phyloP scores from a whole-genome alignment of 2,329 filamentous ascomycete genomes.

The Mollisiaceae sp. region DNA sequence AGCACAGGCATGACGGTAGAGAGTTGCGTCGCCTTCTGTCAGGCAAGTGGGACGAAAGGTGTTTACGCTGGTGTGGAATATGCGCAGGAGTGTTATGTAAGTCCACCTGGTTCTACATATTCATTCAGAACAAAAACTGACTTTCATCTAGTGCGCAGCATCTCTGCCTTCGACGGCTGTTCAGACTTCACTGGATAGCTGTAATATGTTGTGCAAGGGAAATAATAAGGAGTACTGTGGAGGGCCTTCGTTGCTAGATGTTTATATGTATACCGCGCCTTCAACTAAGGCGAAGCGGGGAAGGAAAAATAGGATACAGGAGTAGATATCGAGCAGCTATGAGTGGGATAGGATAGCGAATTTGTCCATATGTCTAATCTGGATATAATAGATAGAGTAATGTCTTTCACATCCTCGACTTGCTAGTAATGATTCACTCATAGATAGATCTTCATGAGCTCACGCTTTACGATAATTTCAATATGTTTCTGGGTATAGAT shows the following conservation, averaged over 20 bases:
- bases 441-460: no score
- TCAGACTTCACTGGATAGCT: slow-evolving; percentile 23
- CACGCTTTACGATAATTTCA: no score
- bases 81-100: slow-evolving; percentile 53
- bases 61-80: slow-evolving; percentile 64
- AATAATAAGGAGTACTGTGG: slow-evolving; percentile 43
- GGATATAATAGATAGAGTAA: no score
- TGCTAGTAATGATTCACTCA: no score
- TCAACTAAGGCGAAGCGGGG: not conserved
- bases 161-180: slow-evolving; percentile 29
- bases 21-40: slow-evolving; percentile 58
- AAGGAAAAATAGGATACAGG: slow-evolving; percentile 8
- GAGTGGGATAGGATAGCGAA: not conserved
- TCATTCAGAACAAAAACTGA: no score
- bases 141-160: slow-evolving; percentile 42
- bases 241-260: slow-evolving; percentile 31
- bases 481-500: no score
- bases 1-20: slow-evolving; percentile 53
- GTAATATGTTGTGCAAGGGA: slow-evolving; percentile 37
- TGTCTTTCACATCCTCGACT: no score
- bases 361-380: not conserved
- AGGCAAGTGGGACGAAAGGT: slow-evolving; percentile 57
- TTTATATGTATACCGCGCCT: slow-evolving; percentile 24
- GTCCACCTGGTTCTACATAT: no score
- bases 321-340: not conserved